Evolutionary conservation across 2,329 filamentous ascomycete genomes (phyloP), one percentile per base, ranked within the genome.

Genomic region (Epichloe uncinata): DNA sequence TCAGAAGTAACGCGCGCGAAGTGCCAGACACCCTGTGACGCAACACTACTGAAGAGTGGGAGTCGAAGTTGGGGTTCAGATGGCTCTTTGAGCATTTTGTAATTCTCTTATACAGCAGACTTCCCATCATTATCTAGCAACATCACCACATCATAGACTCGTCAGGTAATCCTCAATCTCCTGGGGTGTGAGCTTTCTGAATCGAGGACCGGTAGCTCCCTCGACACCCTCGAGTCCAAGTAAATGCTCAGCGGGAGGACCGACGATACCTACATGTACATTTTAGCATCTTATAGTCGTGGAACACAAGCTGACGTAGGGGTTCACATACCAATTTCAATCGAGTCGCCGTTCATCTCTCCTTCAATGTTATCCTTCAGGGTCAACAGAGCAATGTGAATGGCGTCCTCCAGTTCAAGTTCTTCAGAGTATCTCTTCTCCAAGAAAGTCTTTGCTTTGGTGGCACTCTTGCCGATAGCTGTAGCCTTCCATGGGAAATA

Each of bases 401-500:
- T 93, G 9, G 93, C 93, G 69, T 98, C 93, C 71, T 98, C 93
- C 55, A 98, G 75, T 77, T 98, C 93, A 64, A 98, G 72, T 40
- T 90, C 90, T 66, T 98, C 93, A 4, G 90, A 96, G 73, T 97
- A 98, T 70, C 93, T 79, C 83, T 98, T 98, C 78, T 98, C 93
- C 66, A 98, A 71, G 74, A 98, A 98, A 0, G 93, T 98, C 81
- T 98, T 98, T 50, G 93, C 93, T 62, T 89, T 95, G 40, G 93
- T 95, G 48, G 93, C 93, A 65, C 90, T 95, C 81, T 98, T 98
- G 63, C 93, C 93, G 63, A 98, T 98, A 48, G 93, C 93, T 45
- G 93, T 98, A 41, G 93, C 93, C 77, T 98, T 98, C 93, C 93
- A 98, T 4, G 93, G 93, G 68, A 96, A 98, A 68, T 98, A 98